Conservation (phyloP, 495 filamentous ascomycete species). For the Astrocystis sublimbata region DNA sequence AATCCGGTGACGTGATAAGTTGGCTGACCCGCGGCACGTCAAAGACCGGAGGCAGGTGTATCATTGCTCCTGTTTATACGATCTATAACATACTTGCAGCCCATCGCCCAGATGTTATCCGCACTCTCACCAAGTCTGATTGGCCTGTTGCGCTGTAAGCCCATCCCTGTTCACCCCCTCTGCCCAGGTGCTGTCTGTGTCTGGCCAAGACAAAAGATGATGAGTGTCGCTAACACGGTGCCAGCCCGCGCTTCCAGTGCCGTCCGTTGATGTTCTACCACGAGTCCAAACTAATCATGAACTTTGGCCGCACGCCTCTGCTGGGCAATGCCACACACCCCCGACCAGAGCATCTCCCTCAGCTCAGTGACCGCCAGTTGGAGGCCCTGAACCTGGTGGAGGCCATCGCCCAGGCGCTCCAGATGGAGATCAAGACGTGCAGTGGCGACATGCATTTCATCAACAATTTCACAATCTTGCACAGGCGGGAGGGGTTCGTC, state of each 20-base stretch:
- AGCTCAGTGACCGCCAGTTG: constrained; percentile 55
- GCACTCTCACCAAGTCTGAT: constrained; percentile 55
- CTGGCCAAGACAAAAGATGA: constrained; percentile 12
- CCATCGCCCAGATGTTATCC: constrained; percentile 62
- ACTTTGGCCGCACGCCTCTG: constrained; percentile 61
- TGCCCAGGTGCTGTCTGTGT: too few species aligned
- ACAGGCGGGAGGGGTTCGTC: constrained; percentile 63
- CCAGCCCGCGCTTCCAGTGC: constrained; percentile 52
- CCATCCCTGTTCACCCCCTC: not conserved
- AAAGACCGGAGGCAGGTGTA: constrained; percentile 58
- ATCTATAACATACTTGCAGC: constrained; percentile 67
- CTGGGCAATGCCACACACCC: constrained; percentile 59
- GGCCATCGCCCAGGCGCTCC: constrained; percentile 57
- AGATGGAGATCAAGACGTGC: constrained; percentile 53
- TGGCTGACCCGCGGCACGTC: constrained; percentile 60
- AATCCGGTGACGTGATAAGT: constrained; percentile 65
- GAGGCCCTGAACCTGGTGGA: constrained; percentile 67
- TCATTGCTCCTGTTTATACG: constrained; percentile 59
- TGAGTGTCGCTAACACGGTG: not conserved
- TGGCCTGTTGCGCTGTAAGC: constrained; percentile 67
- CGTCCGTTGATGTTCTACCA: constrained; percentile 61
- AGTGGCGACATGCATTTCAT: constrained; percentile 73
- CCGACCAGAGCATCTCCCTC: constrained; percentile 54
- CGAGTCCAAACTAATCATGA: constrained; percentile 55
- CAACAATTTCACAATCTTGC: constrained; percentile 72